A percentile compares a stretch with the other conserved stretches of the same genome.
phyloP scores from a whole-genome alignment of 1,284 basidiomycete genomes.

The Gomphus bonarii region DNA sequence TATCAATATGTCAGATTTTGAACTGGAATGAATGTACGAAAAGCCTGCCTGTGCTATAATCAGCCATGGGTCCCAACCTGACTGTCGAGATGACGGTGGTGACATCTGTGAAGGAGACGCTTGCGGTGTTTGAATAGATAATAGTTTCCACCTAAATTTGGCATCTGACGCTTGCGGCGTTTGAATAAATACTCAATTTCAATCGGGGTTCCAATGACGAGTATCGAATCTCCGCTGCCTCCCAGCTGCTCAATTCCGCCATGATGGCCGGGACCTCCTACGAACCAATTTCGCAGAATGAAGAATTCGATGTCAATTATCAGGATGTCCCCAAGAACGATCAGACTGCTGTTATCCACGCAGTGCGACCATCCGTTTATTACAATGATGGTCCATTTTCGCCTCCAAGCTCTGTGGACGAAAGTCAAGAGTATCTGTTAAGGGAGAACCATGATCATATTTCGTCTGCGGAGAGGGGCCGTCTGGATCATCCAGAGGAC shows the following conservation, averaged over 20 bases:
- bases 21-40: background rate
- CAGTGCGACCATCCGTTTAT: constrained; percentile 36
- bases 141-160: background rate
- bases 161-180: too few species aligned
- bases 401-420: constrained; percentile 60
- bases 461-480: background rate
- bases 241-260: background rate
- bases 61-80: constrained; percentile 66
- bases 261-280: constrained; percentile 14
- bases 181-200: too few species aligned
- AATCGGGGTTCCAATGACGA: too few species aligned
- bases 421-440: constrained; percentile 1
- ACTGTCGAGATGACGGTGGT: background rate
- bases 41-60: constrained; percentile 55
- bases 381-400: constrained; percentile 66
- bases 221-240: background rate
- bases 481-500: background rate
- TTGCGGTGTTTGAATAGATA: background rate
- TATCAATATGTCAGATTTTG: background rate
- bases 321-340: background rate
- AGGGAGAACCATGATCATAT: background rate
- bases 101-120: background rate
- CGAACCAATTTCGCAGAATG: constrained; percentile 4
- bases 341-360: background rate
- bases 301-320: background rate